Evolutionary conservation across 176 grass and related monocot species (phyloP).

Genomic region (Ensete ventricosum): DNA sequence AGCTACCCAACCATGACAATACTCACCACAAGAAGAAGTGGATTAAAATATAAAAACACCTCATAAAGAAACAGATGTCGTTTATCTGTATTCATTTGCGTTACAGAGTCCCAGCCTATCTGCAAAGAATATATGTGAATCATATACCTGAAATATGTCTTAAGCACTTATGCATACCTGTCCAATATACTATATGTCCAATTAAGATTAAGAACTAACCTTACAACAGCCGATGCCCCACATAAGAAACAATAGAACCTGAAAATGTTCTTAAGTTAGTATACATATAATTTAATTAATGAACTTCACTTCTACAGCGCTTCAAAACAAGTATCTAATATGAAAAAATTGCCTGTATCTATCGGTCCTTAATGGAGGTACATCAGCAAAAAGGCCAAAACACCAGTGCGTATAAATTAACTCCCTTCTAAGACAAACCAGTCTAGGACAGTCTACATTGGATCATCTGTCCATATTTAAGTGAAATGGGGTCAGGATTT

Average conservation of each 20-base stretch:
- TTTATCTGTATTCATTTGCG: conserved; percentile 88
- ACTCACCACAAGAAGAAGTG: conserved; percentile 89
- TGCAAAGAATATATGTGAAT: conserved; percentile 27
- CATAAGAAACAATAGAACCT: conserved; percentile 78
- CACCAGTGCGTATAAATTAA: no score
- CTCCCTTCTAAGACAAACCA: no score
- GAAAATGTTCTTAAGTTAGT: conserved; percentile 18
- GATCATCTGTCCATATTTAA: no score
- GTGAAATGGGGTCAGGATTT: no score
- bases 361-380: neutral
- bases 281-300: conserved; percentile 7
- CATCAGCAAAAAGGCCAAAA: no score
- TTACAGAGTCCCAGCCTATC: conserved; percentile 91
- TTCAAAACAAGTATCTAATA: neutral
- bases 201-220: conserved; percentile 34
- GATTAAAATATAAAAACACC: conserved; percentile 94
- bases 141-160: neutral
- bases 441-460: no score
- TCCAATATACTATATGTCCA: neutral
- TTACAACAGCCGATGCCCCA: conserved; percentile 91
- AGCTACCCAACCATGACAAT: neutral
- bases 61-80: conserved; percentile 89
- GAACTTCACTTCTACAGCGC: neutral
- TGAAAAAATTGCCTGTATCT: neutral
- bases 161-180: neutral